Evolutionary conservation across 352 stramenopile genomes (phyloP), one percentile per base, ranked within the genome.

Genomic region (Halophytophthora batemanensis): DNA sequence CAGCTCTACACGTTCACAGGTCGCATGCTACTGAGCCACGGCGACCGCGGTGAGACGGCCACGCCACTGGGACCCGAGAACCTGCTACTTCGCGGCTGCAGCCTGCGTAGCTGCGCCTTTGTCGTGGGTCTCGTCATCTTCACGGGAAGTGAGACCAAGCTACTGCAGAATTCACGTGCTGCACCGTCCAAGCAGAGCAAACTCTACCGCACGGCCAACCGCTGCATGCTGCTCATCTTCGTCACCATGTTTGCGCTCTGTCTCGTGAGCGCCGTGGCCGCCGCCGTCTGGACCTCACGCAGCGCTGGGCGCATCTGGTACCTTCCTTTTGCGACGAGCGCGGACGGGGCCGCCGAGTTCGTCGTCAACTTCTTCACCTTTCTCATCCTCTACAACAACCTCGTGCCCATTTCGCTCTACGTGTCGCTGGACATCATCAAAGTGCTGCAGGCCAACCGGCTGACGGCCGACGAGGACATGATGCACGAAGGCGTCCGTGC

Each of bases 341-440:
- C 47, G 1, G 66, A 73, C 34, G 35, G 53, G 17, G 45, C 59
- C 1, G 68, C 37, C 13, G 56, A 70, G 15, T 81, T 79, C 35
- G 56, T 85, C 35, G 69, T 92, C 12, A 86, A 96, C 55, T 89
- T 86, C 35, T 93, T 93, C 48, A 87, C 84, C 15, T 98, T 98
- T 65, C 68, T 98, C 19, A 95, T 97, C 15, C 76, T 98, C 39
- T 93, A 96, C 66, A 96, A 87, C 72, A 96, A 98, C 56, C 90
- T 99, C 56, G 87, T 99, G 12, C 97, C 97, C 6, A 86, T 99
- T 25, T 98, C 87, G 61, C 72, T 99, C 7, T 98, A 98, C 64
- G 91, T 99, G 7, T 97, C 90, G 8, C 74, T 98, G 4, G 87
- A 97, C 59, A 86, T 98, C 11, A 87, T 96, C 42, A 97, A 95